A percentile compares a stretch with the other conserved stretches of the same genome.
phyloP scores from a whole-genome alignment of 208 protist species.

The Trypanosomatidae sp. region DNA sequence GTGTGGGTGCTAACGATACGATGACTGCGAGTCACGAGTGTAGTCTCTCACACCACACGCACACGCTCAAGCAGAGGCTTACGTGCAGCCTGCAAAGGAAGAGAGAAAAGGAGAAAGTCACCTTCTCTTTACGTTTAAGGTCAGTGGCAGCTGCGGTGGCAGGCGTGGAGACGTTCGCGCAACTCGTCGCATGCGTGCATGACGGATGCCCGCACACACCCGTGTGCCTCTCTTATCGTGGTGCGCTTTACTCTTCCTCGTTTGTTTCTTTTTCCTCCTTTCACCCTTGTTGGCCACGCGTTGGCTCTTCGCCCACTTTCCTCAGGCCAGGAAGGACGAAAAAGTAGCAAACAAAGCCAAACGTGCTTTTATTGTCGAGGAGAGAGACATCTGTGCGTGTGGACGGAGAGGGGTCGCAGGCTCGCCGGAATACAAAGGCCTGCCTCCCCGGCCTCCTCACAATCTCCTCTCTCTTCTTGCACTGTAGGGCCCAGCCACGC shows the following conservation, averaged over 20 bases:
- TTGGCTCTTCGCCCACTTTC: not conserved
- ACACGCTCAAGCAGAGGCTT: not conserved
- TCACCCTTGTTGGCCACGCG: not conserved
- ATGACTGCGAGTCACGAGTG: not conserved
- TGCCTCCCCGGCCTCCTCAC: not conserved
- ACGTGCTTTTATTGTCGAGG: not conserved
- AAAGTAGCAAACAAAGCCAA: not conserved
- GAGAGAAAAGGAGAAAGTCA: not conserved
- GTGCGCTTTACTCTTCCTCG: not conserved
- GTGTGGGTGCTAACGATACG: not conserved
- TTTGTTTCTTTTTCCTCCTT: not conserved
- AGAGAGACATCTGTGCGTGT: not conserved
- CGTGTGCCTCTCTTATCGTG: not conserved
- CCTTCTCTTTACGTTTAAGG: not conserved
- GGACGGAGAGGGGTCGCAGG: not conserved
- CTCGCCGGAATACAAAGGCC: not conserved
- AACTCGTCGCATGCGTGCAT: not conserved
- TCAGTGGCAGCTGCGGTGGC: not conserved
- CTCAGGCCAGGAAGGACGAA: not conserved
- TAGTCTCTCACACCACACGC: not conserved
- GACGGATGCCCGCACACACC: not conserved
- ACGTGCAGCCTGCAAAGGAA: not conserved
- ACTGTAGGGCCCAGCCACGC: too few species aligned
- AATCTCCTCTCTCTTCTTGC: not conserved
- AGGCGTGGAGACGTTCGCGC: not conserved